These are phyloP conservation scores for Schwanniomyces sp. DNA, from an alignment of 805 yeast genomes.

Conservation along the genomic window DNA sequence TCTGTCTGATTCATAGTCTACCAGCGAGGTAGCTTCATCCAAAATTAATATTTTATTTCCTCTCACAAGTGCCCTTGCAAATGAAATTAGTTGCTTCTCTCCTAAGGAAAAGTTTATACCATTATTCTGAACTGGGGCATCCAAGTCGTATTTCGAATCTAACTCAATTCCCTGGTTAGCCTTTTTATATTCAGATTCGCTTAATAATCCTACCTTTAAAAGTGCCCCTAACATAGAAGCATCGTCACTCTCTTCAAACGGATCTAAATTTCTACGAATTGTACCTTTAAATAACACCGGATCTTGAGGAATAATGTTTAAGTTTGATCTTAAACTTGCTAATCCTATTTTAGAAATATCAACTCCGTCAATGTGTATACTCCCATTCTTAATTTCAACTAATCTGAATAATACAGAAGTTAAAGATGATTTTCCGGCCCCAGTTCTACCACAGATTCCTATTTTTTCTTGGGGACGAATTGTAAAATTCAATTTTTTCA, in stretches of 20 bases:
- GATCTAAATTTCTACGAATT: conserved; percentile 58
- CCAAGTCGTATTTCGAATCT: conserved; percentile 33
- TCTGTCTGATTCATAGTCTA: conserved; percentile 39
- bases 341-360: conserved; percentile 52
- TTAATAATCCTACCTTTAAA: conserved; percentile 46
- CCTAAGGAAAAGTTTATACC: conserved; percentile 39
- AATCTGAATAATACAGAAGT: conserved; percentile 61
- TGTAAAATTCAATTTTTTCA: conserved; percentile 40
- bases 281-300: conserved; percentile 61
- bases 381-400: conserved; percentile 47
- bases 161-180: conserved; percentile 9
- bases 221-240: conserved; percentile 53
- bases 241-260: conserved; percentile 51
- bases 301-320: conserved; percentile 67
- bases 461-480: conserved; percentile 61
- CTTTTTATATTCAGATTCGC: conserved; percentile 25
- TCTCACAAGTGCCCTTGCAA: conserved; percentile 38
- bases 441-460: conserved; percentile 85
- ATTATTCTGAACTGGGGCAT: conserved; percentile 35
- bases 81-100: conserved; percentile 37
- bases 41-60: conserved; percentile 36
- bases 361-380: conserved; percentile 54
- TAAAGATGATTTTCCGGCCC: conserved; percentile 72
- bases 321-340: conserved; percentile 48
- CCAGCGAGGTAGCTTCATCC: conserved; percentile 42